phyloP scores from a whole-genome alignment of 345 rosid species.

The Aethionema arabicum region DNA sequence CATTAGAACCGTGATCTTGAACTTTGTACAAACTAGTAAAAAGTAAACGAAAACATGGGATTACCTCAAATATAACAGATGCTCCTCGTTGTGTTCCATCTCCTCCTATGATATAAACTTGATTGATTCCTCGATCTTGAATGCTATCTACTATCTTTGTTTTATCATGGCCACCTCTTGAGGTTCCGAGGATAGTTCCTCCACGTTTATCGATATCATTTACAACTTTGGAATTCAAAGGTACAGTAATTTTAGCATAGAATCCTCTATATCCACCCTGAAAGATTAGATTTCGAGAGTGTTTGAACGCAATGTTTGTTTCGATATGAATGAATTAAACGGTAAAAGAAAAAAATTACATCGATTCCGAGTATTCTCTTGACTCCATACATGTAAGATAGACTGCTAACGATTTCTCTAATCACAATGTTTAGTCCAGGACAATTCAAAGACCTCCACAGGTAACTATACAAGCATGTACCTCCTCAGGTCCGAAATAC shows the following conservation, averaged over 20 bases:
- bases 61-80: conserved; percentile 66
- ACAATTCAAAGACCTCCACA: conserved; percentile 92
- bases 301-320: conserved; percentile 1
- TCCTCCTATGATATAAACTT: conserved; percentile 83
- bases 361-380: conserved; percentile 71
- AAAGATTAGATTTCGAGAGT: conserved; percentile 16
- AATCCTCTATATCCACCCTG: conserved; percentile 89
- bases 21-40: not conserved
- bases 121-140: conserved; percentile 79
- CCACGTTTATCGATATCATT: conserved; percentile 83
- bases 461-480: conserved; percentile 81
- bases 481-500: conserved; percentile 72
- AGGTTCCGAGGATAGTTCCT: conserved; percentile 75
- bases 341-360: conserved; percentile 49
- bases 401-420: conserved; percentile 68
- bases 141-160: conserved; percentile 77
- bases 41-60: not conserved
- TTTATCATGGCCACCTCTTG: conserved; percentile 81
- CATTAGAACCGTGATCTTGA: not conserved
- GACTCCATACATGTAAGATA: conserved; percentile 78
- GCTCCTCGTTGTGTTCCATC: conserved; percentile 86
- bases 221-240: conserved; percentile 61
- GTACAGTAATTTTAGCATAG: conserved; percentile 63
- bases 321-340: not conserved
- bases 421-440: conserved; percentile 85